Evolutionary conservation across 495 filamentous ascomycete genomes (phyloP).

Genomic region (Acidiella bohemica): DNA sequence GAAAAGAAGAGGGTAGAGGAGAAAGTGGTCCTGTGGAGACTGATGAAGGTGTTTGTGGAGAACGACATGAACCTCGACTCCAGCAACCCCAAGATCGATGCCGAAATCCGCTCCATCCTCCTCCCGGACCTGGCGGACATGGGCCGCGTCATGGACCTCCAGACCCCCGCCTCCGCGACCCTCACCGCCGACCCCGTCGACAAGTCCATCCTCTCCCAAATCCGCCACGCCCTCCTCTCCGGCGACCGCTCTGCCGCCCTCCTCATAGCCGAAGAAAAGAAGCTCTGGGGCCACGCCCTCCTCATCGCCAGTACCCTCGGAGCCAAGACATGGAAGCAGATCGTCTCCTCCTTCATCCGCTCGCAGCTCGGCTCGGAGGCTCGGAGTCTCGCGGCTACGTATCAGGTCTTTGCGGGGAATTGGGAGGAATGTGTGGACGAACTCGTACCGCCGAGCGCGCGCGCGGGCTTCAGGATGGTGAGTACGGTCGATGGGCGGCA

Average conservation of each 20-base stretch:
- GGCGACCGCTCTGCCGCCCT: slow-evolving; percentile 86
- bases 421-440: slow-evolving; percentile 91
- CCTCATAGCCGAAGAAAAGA: slow-evolving; percentile 86
- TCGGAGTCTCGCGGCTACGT: slow-evolving; percentile 77
- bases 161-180: slow-evolving; percentile 13
- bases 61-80: slow-evolving; percentile 71
- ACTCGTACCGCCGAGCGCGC: slow-evolving; percentile 84
- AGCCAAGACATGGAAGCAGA: slow-evolving; percentile 68
- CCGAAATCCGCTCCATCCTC: slow-evolving; percentile 58
- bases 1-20: slow-evolving; percentile 50
- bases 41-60: slow-evolving; percentile 67
- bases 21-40: slow-evolving; percentile 75
- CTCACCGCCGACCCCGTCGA: slow-evolving; percentile 49
- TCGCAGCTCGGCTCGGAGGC: slow-evolving; percentile 74
- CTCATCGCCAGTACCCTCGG: slow-evolving; percentile 69
- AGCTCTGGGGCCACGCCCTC: slow-evolving; percentile 93
- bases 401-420: slow-evolving; percentile 87
- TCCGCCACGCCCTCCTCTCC: slow-evolving; percentile 56
- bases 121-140: slow-evolving; percentile 43
- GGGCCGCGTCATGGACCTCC: slow-evolving; percentile 15
- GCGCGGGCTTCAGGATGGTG: slow-evolving; percentile 82
- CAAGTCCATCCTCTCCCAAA: slow-evolving; percentile 47
- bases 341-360: slow-evolving; percentile 84
- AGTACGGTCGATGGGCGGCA: slow-evolving; percentile 48
- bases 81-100: slow-evolving; percentile 57